Conservation (phyloP, 352 stramenopile genomes). For the Phytophthora aleatoria region DNA sequence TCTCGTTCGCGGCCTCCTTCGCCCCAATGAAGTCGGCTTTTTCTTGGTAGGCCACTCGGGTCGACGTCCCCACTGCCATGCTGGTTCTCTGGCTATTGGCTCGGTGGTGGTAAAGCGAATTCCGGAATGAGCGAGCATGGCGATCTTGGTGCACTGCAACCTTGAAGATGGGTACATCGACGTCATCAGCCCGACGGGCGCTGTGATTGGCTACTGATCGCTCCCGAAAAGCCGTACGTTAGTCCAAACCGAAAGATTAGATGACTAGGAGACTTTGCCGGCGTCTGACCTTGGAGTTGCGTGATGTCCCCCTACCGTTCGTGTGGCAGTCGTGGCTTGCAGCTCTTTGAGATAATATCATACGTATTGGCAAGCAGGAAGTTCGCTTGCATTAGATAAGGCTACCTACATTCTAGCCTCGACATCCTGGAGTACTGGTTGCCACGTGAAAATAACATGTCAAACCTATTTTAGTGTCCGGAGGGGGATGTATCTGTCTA, state of each 20-base stretch:
- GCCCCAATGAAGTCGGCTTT: slow-evolving; percentile 1
- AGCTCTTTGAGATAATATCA: not conserved
- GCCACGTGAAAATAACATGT: too few species aligned
- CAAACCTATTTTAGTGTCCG: too few species aligned
- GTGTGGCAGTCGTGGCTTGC: not conserved
- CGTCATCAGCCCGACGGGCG: not conserved
- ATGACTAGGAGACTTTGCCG: slow-evolving; percentile 5
- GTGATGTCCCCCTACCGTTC: slow-evolving; percentile 1
- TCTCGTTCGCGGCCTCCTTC: slow-evolving; percentile 21
- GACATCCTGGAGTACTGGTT: too few species aligned
- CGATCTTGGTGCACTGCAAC: slow-evolving; percentile 8
- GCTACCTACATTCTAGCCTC: too few species aligned
- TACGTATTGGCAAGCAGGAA: not conserved
- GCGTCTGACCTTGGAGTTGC: not conserved
- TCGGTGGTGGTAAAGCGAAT: slow-evolving; percentile 19
- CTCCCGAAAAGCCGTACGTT: slow-evolving; percentile 10
- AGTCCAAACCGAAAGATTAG: slow-evolving; percentile 28
- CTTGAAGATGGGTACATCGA: slow-evolving; percentile 23
- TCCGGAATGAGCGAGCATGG: slow-evolving; percentile 19
- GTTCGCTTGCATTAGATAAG: too few species aligned
- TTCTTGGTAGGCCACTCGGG: slow-evolving; percentile 26
- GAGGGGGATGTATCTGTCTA: too few species aligned
- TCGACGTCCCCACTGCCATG: slow-evolving; percentile 19
- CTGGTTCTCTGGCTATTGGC: not conserved
- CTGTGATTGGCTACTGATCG: slow-evolving; percentile 23